Conservation (phyloP, 2,329 filamentous ascomycete species). For the Trichoderma citrinoviride region DNA sequence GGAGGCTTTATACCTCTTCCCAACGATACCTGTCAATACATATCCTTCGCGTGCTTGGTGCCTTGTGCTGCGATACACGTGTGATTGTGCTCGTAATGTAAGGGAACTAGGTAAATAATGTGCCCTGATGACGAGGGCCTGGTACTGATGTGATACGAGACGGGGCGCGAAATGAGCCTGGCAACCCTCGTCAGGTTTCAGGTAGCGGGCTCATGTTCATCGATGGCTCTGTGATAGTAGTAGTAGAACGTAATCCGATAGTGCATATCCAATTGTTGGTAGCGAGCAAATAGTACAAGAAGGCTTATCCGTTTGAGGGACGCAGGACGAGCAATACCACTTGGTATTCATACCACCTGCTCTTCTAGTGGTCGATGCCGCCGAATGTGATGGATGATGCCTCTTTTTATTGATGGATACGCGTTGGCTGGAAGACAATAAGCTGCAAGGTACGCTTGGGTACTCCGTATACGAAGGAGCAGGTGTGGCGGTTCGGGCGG, state of each 20-base stretch:
- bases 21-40: too few species aligned
- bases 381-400: neutral
- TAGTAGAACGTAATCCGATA: neutral
- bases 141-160: constrained; percentile 10
- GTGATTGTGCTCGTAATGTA: neutral
- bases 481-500: neutral
- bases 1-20: too few species aligned
- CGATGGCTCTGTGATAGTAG: neutral
- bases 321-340: neutral
- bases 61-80: too few species aligned
- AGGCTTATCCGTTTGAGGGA: neutral
- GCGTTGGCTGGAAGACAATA: neutral
- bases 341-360: neutral
- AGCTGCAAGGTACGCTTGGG: too few species aligned
- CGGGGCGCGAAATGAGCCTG: constrained; percentile 4
- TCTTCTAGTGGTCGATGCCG: neutral
- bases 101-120: neutral
- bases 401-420: neutral
- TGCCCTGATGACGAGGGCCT: neutral
- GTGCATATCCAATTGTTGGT: neutral
- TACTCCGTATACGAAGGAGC: neutral
- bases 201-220: constrained; percentile 1
- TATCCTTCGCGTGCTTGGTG: too few species aligned
- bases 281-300: neutral
- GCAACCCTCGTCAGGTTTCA: constrained; percentile 16